Base-by-base conservation (phyloP, 1,284 basidiomycete species). In the Fomes fomentarius region DNA sequence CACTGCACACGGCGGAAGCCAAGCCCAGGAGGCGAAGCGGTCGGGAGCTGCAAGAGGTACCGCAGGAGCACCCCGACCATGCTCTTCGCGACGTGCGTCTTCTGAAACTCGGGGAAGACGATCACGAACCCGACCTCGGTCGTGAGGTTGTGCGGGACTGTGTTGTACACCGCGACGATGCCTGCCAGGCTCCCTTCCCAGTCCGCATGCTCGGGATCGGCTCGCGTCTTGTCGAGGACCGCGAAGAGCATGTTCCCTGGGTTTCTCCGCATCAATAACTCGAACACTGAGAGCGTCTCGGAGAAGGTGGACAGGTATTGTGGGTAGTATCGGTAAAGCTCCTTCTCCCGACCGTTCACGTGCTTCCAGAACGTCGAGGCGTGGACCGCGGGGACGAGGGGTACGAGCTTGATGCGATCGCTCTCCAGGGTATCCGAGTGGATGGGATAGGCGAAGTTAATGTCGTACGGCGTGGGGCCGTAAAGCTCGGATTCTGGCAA, bases 1-100 rank as follows among this genome's bases (percentile, higher is more conserved):
- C 87, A 92, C 38, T 81, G 77, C 9, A 87, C 80, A 17, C 85
- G 78, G 14, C 87, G 75, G 47, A 91, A 66, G 0, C 84, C 84
- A 2, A 89, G 70, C 1, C 80, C 82, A 1, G 71, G 71, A 2
- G 54, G 61, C 25, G 54, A 46, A 8, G 70, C 68, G 7, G 64
- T 60, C 1, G 80, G 80, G 2, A 77, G 65, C 28, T 85, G 76
- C 37, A 91, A 73, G 6, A 74, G 69, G 61, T 82, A 85, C 15
- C 74, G 76, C 41, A 90, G 67, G 14, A 91, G 66, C 9, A 90
- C 67, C 0, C 82, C 83, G 26, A 82, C 73, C 26, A 85, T 81
- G 65, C 87, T 83, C 12, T 83, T 76, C 4, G 79, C 75, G 43
- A 91, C 79, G 61, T 88, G 83, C 3, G 84, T 87, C 22, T 82